Conservation (phyloP, 139 green algal species). For the Astrephomene gubernaculifera region DNA sequence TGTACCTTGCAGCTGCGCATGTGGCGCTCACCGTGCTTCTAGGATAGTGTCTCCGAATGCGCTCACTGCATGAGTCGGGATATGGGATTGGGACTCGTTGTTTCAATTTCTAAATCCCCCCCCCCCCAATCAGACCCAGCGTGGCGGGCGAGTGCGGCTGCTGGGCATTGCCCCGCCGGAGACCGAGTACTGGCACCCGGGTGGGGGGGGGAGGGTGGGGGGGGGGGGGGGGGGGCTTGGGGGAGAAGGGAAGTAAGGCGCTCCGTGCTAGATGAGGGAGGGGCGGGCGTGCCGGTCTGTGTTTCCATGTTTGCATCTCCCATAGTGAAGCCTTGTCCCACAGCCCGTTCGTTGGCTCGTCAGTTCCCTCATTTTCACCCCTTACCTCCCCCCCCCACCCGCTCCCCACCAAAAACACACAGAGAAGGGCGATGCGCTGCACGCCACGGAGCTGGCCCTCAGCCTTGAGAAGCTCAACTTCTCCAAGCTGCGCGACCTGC, state of each 20-base stretch:
- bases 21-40: too few relatives aligned
- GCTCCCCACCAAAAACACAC: background rate
- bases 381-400: background rate
- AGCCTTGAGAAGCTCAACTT: constrained; percentile 94
- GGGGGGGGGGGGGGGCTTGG: background rate
- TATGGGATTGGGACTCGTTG: too few relatives aligned
- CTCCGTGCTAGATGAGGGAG: too few relatives aligned
- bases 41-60: too few relatives aligned
- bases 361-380: too few relatives aligned
- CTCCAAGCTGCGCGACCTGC: constrained; percentile 77
- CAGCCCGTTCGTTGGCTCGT: background rate
- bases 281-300: too few relatives aligned
- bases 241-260: background rate
- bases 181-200: constrained; percentile 42
- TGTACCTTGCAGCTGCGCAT: too few relatives aligned
- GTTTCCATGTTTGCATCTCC: too few relatives aligned
- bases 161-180: constrained; percentile 27
- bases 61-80: too few relatives aligned
- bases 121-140: constrained; percentile 13
- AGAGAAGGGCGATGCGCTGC: constrained; percentile 88
- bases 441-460: constrained; percentile 88
- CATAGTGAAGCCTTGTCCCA: too few relatives aligned
- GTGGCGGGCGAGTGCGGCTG: constrained; percentile 52
- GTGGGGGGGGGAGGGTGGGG: background rate
- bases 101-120: too few relatives aligned